These are phyloP conservation scores for Nannochloropsis oceanica DNA, from an alignment of 108 stramenopile species.

Conservation along the genomic window DNA sequence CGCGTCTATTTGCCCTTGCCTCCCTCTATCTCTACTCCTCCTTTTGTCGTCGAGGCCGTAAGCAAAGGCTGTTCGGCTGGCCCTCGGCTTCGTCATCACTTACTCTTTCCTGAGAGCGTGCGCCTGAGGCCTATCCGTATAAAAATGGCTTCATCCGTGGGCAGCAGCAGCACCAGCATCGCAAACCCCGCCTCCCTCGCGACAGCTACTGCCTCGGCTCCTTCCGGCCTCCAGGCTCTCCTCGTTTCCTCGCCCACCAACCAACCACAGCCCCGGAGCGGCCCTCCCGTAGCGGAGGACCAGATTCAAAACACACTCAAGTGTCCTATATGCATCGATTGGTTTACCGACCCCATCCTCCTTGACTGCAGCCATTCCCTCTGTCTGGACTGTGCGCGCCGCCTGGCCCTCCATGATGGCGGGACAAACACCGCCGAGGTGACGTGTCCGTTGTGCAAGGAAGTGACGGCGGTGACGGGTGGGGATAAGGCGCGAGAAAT, in stretches of 20 bases:
- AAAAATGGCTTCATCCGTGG: not conserved
- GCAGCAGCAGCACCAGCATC: not conserved
- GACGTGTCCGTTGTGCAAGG: not conserved
- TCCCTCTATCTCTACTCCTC: too few relatives aligned
- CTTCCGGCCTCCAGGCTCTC: not conserved
- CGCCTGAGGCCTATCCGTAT: too few relatives aligned
- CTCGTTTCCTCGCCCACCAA: not conserved
- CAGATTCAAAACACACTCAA: not conserved
- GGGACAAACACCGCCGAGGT: not conserved
- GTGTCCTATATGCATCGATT: not conserved
- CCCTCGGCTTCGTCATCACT: too few relatives aligned
- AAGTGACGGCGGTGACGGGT: not conserved
- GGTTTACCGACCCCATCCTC: not conserved
- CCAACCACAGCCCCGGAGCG: not conserved
- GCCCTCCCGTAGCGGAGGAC: not conserved
- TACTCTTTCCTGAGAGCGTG: too few relatives aligned
- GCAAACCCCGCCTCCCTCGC: not conserved
- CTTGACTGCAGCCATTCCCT: not conserved
- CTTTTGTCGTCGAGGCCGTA: too few relatives aligned
- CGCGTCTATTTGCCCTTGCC: too few relatives aligned
- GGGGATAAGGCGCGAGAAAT: not conserved
- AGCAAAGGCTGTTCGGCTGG: too few relatives aligned
- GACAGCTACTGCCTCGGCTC: not conserved
- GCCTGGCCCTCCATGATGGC: not conserved
- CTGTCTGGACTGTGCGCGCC: not conserved